These are phyloP conservation scores for Laetiporus sulphureus DNA, from an alignment of 1,284 basidiomycete genomes.

Conservation along the genomic window DNA sequence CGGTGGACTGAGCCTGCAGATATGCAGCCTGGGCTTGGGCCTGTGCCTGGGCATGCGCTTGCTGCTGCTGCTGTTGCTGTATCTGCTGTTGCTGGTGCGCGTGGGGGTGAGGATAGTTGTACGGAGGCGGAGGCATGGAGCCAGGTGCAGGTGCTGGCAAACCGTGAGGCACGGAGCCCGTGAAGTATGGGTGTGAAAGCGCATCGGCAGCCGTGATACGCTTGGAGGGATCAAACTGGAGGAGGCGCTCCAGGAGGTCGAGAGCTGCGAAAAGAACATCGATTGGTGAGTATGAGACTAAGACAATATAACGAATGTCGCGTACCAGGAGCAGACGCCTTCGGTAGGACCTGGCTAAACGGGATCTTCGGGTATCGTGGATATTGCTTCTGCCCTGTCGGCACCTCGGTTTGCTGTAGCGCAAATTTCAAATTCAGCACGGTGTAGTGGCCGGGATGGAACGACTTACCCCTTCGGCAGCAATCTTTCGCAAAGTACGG, in stretches of 20 bases:
- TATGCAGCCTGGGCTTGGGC: constrained; percentile 23
- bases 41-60: constrained; percentile 34
- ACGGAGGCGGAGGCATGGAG: constrained; percentile 61
- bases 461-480: constrained; percentile 78
- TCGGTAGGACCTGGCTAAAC: constrained; percentile 85
- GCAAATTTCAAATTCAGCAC: neutral
- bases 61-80: constrained; percentile 33
- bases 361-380: constrained; percentile 91
- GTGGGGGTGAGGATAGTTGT: constrained; percentile 62
- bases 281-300: constrained; percentile 6
- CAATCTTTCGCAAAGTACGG: constrained; percentile 82
- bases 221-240: constrained; percentile 95
- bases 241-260: constrained; percentile 89
- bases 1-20: constrained; percentile 27
- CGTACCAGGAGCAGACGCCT: constrained; percentile 84
- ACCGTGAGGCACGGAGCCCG: constrained; percentile 41
- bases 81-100: constrained; percentile 32
- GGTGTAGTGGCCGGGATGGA: neutral
- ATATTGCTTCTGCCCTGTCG: constrained; percentile 65
- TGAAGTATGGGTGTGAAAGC: constrained; percentile 91
- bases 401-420: constrained; percentile 76
- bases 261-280: constrained; percentile 54
- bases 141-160: constrained; percentile 42
- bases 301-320: neutral
- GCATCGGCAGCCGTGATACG: constrained; percentile 92